Base-by-base conservation (phyloP, 2,329 filamentous ascomycete genomes). In the Phialocephala sp. region DNA sequence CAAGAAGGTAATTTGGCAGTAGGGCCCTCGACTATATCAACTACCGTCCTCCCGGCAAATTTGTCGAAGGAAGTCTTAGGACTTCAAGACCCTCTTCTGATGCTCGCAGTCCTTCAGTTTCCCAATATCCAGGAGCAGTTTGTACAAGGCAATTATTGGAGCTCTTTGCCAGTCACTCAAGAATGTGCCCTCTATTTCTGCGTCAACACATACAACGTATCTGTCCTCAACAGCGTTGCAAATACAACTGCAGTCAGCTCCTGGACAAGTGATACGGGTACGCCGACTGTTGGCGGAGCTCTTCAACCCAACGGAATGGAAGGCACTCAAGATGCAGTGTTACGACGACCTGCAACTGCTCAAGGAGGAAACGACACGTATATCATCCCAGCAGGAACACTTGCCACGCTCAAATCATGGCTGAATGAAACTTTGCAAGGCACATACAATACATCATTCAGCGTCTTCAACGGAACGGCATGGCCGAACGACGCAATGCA, bases 111-210 rank as follows among this genome's bases (percentile, higher is more conserved):
- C 20, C 59, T 61, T 5, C 59, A 61, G 27, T 61, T 61, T 18
- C 59, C 59, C 5, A 47, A 61, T 55, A 45, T 61, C 18, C 27
- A 55, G 27, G 18, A 55, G 12, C 18, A 24, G 11, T 20, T 55
- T 15, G 18, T 8, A 11, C 35, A 55, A 32, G 59, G 59, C 14
- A 61, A 61, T 32, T 61, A 61, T 45, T 61, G 20, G 43, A 61
- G 24, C 32, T 54, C 59, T 35, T 35, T 61, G 12, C 59, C 59
- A 41, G 20, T 36, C 18, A 57, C 62, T 1, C 57, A 64, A 15
- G 57, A 60, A 50, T 65, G 63, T 24, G 52, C 52, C 4, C 6
- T 62, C 4, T 65, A 65, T 50, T 62, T 65, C 54, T 62, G 63
- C 50, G 39, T 65, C 32, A 65, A 62, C 35, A 65, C 58, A 22